These are phyloP conservation scores for Aspergillus uvarum DNA, from an alignment of 2,329 filamentous ascomycete genomes.

Conservation along the genomic window DNA sequence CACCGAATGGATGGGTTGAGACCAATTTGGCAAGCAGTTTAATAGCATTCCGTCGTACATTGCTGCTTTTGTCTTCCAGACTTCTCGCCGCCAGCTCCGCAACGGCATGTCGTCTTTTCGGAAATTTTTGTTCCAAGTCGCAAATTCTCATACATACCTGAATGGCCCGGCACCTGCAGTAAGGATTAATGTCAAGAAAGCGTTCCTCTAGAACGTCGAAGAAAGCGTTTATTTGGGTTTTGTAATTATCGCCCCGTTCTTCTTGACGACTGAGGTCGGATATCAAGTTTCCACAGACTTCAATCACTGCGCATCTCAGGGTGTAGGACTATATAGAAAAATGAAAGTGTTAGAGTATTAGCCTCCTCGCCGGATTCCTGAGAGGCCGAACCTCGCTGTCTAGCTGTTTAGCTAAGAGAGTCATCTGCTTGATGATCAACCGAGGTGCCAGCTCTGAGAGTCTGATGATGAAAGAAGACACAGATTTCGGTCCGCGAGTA, in stretches of 20 bases:
- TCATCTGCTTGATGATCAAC: slow-evolving; percentile 96
- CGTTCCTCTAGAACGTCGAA: slow-evolving; percentile 96
- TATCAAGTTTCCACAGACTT: slow-evolving; percentile 95
- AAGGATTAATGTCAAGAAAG: slow-evolving; percentile 94
- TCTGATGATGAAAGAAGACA: slow-evolving; percentile 89
- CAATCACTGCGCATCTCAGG: slow-evolving; percentile 86
- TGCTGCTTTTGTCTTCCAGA: slow-evolving; percentile 96
- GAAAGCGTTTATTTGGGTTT: slow-evolving; percentile 92
- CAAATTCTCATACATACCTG: slow-evolving; percentile 92
- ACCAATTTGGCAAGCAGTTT: slow-evolving; percentile 86
- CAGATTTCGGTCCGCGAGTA: slow-evolving; percentile 90
- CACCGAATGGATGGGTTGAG: slow-evolving; percentile 89
- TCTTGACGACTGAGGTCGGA: slow-evolving; percentile 86
- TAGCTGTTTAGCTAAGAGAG: slow-evolving; percentile 85
- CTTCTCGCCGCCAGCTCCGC: slow-evolving; percentile 85
- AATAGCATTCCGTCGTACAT: slow-evolving; percentile 91
- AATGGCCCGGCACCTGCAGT: slow-evolving; percentile 85
- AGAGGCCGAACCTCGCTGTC: slow-evolving; percentile 78
- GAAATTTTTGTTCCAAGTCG: slow-evolving; percentile 93
- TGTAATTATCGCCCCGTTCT: slow-evolving; percentile 87
- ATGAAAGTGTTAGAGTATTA: slow-evolving; percentile 4
- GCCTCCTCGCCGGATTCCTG: neutral
- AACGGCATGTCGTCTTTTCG: slow-evolving; percentile 82
- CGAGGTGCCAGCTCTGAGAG: slow-evolving; percentile 89
- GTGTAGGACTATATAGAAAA: slow-evolving; percentile 70